Conservation (phyloP, 805 yeast species). For the Myxozyma mucilagina region DNA sequence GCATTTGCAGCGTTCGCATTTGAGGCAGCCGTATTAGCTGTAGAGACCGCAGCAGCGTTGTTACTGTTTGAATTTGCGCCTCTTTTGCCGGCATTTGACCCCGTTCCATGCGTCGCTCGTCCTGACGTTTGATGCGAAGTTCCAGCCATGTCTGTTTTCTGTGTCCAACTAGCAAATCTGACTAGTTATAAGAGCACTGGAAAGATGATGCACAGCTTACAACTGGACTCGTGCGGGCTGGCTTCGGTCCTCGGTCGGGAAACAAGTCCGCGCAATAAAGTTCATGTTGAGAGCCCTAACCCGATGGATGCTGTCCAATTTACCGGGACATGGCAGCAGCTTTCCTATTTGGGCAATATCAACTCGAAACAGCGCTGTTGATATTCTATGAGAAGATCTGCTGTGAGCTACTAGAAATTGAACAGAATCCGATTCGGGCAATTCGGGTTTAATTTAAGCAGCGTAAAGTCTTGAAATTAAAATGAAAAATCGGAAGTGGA, state of each 20-base stretch:
- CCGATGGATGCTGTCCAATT: not conserved
- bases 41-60: not conserved
- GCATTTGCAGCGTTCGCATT: not conserved
- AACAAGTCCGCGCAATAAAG: no score
- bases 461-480: no score
- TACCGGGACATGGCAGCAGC: no score
- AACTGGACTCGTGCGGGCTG: no score
- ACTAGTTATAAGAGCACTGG: not conserved
- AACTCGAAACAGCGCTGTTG: no score
- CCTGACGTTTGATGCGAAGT: not conserved
- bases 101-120: not conserved
- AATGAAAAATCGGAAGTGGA: no score
- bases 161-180: not conserved
- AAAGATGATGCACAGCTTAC: not conserved
- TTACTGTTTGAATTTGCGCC: not conserved
- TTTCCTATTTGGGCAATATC: no score
- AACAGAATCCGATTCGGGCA: not conserved
- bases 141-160: not conserved
- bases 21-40: not conserved
- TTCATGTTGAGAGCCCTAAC: not conserved
- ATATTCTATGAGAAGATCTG: no score
- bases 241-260: no score
- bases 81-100: conserved; percentile 6
- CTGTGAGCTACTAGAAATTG: not conserved
- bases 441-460: no score